Percentiles rank a stretch among this genome's conserved stretches.
These are phyloP conservation scores for Tulasnella sp. DNA, from an alignment of 768 basidiomycete genomes.

Conservation along the genomic window DNA sequence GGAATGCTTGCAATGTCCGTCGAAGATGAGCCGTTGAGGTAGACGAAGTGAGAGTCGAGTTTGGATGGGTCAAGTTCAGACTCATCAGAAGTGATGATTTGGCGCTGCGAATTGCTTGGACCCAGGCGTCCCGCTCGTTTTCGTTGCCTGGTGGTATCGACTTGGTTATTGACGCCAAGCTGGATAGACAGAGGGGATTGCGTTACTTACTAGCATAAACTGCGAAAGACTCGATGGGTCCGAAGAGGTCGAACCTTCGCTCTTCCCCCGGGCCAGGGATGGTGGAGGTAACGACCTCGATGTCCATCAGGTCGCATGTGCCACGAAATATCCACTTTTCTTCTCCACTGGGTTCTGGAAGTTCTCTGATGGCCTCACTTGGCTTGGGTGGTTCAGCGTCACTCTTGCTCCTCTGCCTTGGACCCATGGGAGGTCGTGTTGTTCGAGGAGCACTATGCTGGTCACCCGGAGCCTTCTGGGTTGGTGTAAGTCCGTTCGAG, in stretches of 20 bases:
- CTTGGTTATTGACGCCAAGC: too few relatives aligned
- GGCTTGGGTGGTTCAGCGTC: conserved; percentile 42
- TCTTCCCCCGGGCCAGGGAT: conserved; percentile 41
- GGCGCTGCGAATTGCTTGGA: conserved; percentile 52
- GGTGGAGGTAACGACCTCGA: conserved; percentile 55
- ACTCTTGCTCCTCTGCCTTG: conserved; percentile 44
- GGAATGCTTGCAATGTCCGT: conserved; percentile 60
- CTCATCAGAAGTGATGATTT: conserved; percentile 62
- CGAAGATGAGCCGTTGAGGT: conserved; percentile 66
- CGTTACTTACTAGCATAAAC: conserved; percentile 50
- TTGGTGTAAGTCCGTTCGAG: neutral
- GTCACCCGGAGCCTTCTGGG: neutral
- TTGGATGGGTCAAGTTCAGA: conserved; percentile 59
- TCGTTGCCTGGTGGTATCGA: conserved; percentile 35
- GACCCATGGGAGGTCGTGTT: conserved; percentile 29
- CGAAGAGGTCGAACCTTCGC: conserved; percentile 57
- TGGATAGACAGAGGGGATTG: neutral
- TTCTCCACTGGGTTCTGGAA: conserved; percentile 34
- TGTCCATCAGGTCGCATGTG: conserved; percentile 54
- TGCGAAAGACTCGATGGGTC: conserved; percentile 57
- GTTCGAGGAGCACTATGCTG: neutral
- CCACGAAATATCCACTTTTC: conserved; percentile 71
- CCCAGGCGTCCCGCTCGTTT: conserved; percentile 56
- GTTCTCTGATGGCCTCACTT: conserved; percentile 17
- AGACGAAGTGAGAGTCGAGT: conserved; percentile 74